Conservation (phyloP, 2,329 filamentous ascomycete species). For the Colletotrichum sidae region DNA sequence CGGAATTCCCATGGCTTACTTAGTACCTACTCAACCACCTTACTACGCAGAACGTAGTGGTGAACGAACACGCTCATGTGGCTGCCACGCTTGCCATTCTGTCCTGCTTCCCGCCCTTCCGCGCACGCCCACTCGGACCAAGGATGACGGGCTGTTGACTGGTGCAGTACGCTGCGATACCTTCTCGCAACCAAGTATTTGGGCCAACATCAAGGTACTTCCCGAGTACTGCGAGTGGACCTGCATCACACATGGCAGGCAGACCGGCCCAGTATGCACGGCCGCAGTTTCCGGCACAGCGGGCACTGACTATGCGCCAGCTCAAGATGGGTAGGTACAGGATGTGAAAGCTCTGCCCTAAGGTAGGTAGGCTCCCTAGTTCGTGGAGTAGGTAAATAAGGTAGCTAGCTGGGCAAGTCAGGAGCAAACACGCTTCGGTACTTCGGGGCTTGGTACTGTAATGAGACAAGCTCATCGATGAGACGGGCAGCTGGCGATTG, state of each 20-base stretch:
- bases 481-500: slow-evolving; percentile 4
- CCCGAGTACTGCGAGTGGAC: no score
- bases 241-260: slow-evolving; percentile 24
- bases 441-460: slow-evolving; percentile 13
- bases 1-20: slow-evolving; percentile 15
- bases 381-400: no score
- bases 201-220: no score
- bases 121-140: background rate
- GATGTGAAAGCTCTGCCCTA: background rate
- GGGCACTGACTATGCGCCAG: slow-evolving; percentile 19
- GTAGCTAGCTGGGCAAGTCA: no score
- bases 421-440: slow-evolving; percentile 12
- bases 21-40: background rate
- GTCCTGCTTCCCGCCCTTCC: background rate
- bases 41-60: no score
- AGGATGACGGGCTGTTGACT: background rate
- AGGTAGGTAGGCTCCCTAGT: slow-evolving; percentile 1
- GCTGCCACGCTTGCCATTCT: slow-evolving; percentile 15
- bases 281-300: slow-evolving; percentile 27
- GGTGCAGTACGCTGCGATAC: no score
- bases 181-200: no score
- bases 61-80: slow-evolving; percentile 16
- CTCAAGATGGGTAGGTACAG: background rate
- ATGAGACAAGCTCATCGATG: background rate
- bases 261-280: slow-evolving; percentile 20